Conservation (phyloP, 768 basidiomycete species). For the Lactarius indigo region DNA sequence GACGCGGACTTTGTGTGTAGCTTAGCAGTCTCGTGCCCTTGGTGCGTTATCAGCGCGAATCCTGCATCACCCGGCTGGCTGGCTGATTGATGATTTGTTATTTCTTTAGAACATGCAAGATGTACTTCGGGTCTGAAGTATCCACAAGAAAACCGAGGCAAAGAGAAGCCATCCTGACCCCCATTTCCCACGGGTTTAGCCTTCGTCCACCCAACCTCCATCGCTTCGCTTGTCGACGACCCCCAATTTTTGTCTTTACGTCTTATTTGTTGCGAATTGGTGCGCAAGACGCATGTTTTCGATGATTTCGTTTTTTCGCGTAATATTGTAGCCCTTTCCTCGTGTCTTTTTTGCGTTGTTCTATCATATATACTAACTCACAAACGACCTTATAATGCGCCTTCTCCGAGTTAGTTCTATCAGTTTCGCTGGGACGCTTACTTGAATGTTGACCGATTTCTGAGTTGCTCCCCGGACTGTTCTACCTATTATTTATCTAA, state of each 20-base stretch:
- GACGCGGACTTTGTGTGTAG: neutral
- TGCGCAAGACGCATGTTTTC: neutral
- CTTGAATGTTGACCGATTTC: too few species aligned
- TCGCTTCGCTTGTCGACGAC: neutral
- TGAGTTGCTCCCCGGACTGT: neutral
- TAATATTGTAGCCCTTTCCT: neutral
- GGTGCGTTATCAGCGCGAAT: slow-evolving; percentile 2
- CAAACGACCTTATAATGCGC: neutral
- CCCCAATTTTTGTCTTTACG: neutral
- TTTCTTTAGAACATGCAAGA: slow-evolving; percentile 15
- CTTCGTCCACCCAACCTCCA: too few species aligned
- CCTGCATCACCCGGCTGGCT: neutral
- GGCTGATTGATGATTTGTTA: neutral
- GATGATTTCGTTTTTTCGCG: neutral
- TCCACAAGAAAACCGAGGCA: neutral
- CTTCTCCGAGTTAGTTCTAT: too few species aligned
- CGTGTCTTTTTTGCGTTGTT: neutral
- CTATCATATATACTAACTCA: neutral
- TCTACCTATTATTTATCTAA: neutral
- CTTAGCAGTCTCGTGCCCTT: slow-evolving; percentile 24
- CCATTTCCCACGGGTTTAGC: too few species aligned
- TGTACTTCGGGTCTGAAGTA: slow-evolving; percentile 8
- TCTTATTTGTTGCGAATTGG: neutral
- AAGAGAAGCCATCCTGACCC: neutral
- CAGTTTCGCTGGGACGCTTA: too few species aligned